Conservation (phyloP, 352 stramenopile species). For the Chrysophaeum taylorii region DNA sequence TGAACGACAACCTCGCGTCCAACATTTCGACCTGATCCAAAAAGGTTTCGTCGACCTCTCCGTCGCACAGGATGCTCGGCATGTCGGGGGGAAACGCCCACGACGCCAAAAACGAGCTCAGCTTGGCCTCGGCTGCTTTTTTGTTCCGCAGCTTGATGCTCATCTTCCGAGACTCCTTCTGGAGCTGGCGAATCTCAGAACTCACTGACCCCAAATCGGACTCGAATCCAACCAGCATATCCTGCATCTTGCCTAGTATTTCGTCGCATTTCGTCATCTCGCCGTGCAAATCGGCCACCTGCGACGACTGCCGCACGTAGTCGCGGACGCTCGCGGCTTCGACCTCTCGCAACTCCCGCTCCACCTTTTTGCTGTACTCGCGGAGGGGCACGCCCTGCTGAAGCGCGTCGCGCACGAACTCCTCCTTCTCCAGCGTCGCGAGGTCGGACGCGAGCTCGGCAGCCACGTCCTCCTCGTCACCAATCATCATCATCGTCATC, state of each 20-base stretch:
- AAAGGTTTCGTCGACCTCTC: constrained; percentile 82
- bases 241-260: constrained; percentile 88
- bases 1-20: constrained; percentile 63
- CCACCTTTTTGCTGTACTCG: neutral
- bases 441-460: too few species aligned
- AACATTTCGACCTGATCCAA: constrained; percentile 82
- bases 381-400: too few species aligned
- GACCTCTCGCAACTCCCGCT: constrained; percentile 40
- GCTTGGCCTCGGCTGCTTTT: constrained; percentile 73
- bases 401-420: too few species aligned
- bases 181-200: constrained; percentile 90
- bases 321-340: constrained; percentile 65
- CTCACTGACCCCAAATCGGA: constrained; percentile 90
- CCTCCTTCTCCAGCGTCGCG: too few species aligned
- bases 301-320: constrained; percentile 68
- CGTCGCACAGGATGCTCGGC: constrained; percentile 76
- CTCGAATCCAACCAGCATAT: constrained; percentile 96
- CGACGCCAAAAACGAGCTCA: constrained; percentile 86
- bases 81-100: constrained; percentile 86
- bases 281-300: constrained; percentile 76
- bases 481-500: too few species aligned
- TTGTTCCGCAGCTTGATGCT: constrained; percentile 88
- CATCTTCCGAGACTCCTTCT: constrained; percentile 83
- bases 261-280: constrained; percentile 91
- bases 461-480: too few species aligned